Evolutionary conservation across 306 rosid genomes (phyloP).

Genomic region (Morella rubra): DNA sequence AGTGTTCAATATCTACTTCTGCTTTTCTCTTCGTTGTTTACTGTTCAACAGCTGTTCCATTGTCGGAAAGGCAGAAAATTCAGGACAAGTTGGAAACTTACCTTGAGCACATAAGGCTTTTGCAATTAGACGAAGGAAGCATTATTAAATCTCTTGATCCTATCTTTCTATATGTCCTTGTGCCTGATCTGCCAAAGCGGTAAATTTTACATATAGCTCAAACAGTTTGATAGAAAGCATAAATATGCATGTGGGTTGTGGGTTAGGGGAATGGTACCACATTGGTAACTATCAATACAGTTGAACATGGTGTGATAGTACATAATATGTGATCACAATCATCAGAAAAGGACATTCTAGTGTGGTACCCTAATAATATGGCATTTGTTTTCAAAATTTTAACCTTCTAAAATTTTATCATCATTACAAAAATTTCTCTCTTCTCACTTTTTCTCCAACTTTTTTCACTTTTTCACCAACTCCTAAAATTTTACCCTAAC

Average conservation of each 20-base stretch:
- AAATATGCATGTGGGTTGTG: conserved; percentile 5
- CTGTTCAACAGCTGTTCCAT: conserved; percentile 59
- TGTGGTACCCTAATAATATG: neutral
- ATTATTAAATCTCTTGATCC: conserved; percentile 48
- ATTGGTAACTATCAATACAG: neutral
- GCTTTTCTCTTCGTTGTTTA: conserved; percentile 60
- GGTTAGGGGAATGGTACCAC: neutral
- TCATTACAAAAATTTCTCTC: no score
- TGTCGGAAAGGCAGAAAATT: conserved; percentile 45
- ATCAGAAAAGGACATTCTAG: no score
- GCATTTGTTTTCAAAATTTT: no score
- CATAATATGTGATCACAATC: no score
- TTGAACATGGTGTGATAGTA: neutral
- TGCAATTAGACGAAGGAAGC: conserved; percentile 33
- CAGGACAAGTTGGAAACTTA: conserved; percentile 51
- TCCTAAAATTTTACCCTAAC: no score
- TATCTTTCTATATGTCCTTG: conserved; percentile 63
- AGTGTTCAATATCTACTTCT: conserved; percentile 70
- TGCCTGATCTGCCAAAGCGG: conserved; percentile 90
- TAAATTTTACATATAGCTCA: conserved; percentile 22
- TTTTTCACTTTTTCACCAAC: no score
- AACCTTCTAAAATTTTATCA: no score
- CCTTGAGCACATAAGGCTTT: conserved; percentile 54
- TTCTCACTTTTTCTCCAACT: no score
- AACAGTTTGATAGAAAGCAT: neutral